Conservation (phyloP, 768 basidiomycete species). For the Baorangia bicolor region DNA sequence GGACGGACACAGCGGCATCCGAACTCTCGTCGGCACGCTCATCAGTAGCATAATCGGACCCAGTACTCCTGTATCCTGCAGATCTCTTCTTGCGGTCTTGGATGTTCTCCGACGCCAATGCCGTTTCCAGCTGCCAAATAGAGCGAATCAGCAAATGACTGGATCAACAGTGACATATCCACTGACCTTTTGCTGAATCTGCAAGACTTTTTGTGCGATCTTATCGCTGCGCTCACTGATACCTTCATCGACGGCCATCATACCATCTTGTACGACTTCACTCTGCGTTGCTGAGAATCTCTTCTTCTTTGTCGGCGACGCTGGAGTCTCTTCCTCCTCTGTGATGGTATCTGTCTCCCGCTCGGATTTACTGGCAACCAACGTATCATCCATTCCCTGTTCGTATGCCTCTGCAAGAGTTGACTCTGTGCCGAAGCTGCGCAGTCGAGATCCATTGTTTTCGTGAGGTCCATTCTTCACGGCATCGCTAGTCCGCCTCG, state of each 20-base stretch:
- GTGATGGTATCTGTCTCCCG: conserved; percentile 52
- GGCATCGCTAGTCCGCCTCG: conserved; percentile 62
- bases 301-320: conserved; percentile 58
- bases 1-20: conserved; percentile 42
- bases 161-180: not conserved
- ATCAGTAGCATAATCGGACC: conserved; percentile 33
- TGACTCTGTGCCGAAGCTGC: conserved; percentile 77
- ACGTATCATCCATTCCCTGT: conserved; percentile 40
- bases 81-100: conserved; percentile 34
- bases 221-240: conserved; percentile 83
- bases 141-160: conserved; percentile 6
- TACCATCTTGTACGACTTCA: conserved; percentile 69
- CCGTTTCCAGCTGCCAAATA: conserved; percentile 63
- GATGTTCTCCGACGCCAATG: conserved; percentile 58
- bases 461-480: conserved; percentile 38
- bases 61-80: conserved; percentile 20
- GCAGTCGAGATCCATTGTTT: conserved; percentile 41
- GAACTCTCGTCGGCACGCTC: conserved; percentile 61
- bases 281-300: conserved; percentile 73
- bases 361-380: conserved; percentile 36
- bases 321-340: conserved; percentile 53
- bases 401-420: conserved; percentile 72
- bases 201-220: conserved; percentile 83
- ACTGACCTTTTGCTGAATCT: conserved; percentile 88
- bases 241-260: conserved; percentile 84